Conservation (phyloP, 2,329 filamentous ascomycete genomes). For the Claviceps quebecensis region DNA sequence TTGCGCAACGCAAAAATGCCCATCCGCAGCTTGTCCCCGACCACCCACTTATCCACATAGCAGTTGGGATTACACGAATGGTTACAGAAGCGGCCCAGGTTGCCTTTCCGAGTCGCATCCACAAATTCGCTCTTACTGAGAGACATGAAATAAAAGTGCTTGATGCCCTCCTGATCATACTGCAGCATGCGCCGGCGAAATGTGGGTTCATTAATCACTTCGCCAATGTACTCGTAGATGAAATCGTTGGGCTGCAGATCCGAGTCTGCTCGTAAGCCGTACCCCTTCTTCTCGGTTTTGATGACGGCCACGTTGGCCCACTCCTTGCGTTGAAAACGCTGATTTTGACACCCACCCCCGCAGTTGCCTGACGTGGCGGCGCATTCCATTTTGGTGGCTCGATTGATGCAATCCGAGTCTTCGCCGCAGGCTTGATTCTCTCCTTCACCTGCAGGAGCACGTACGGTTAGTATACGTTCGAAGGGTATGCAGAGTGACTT, state of each 20-base stretch:
- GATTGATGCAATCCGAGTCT: conserved; percentile 96
- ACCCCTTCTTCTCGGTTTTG: conserved; percentile 96
- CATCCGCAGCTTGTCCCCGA: conserved; percentile 95
- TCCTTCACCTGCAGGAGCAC: conserved; percentile 33
- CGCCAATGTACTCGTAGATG: conserved; percentile 95
- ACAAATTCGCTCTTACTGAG: conserved; percentile 93
- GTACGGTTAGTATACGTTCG: neutral
- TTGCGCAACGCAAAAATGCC: conserved; percentile 86
- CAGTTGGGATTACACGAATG: conserved; percentile 98
- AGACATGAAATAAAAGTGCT: conserved; percentile 99
- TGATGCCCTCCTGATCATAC: conserved; percentile 93
- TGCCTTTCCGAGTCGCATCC: conserved; percentile 92
- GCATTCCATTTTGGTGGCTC: conserved; percentile 96
- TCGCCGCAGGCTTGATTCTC: conserved; percentile 81
- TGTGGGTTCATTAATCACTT: conserved; percentile 86
- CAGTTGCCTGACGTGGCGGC: conserved; percentile 66
- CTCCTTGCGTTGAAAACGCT: conserved; percentile 80
- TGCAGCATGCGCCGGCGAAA: conserved; percentile 84
- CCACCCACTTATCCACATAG: conserved; percentile 99
- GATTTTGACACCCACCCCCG: conserved; percentile 78
- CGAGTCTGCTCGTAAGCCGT: conserved; percentile 69
- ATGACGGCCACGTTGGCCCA: conserved; percentile 90
- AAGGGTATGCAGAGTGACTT: too few relatives aligned
- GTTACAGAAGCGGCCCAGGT: conserved; percentile 93
- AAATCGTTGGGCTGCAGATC: conserved; percentile 75